phyloP scores from a whole-genome alignment of 768 basidiomycete genomes.

The Podaxis sp. region DNA sequence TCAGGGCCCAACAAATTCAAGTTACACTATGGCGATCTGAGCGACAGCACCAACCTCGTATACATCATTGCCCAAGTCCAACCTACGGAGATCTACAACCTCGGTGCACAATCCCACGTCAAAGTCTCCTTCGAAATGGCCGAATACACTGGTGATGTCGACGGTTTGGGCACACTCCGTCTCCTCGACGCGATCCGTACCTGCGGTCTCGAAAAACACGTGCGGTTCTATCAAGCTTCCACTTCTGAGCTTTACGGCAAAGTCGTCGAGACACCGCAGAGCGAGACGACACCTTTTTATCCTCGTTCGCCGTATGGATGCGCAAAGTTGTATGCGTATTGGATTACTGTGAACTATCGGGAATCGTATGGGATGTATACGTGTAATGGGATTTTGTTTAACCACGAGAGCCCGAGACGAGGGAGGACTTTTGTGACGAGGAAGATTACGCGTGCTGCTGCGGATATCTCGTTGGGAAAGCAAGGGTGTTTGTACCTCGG shows the following conservation, averaged over 20 bases:
- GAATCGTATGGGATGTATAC: conserved; percentile 97
- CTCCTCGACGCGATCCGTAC: conserved; percentile 96
- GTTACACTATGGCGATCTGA: conserved; percentile 89
- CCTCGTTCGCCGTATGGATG: conserved; percentile 97
- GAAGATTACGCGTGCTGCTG: conserved; percentile 90
- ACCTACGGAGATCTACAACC: conserved; percentile 96
- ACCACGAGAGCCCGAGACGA: conserved; percentile 94
- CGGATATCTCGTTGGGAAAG: conserved; percentile 89
- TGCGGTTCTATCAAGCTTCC: conserved; percentile 96
- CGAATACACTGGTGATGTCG: conserved; percentile 97
- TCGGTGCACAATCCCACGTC: conserved; percentile 97
- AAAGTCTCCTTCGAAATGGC: conserved; percentile 99
- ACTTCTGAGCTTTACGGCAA: conserved; percentile 98
- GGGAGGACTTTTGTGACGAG: conserved; percentile 95
- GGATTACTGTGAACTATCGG: conserved; percentile 90
- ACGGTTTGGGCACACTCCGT: conserved; percentile 91
- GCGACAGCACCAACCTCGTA: conserved; percentile 95
- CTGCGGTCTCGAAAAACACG: conserved; percentile 89
- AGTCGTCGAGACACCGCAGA: conserved; percentile 93
- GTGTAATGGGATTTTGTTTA: conserved; percentile 96
- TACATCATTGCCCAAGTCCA: conserved; percentile 94
- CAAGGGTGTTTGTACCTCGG: conserved; percentile 90
- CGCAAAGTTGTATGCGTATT: conserved; percentile 91
- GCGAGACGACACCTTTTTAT: conserved; percentile 96
- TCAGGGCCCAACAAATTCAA: conserved; percentile 75